Percentiles rank a stretch among this genome's conserved stretches.
phyloP scores from a whole-genome alignment of 345 rosid species.

The Alliaria petiolata region DNA sequence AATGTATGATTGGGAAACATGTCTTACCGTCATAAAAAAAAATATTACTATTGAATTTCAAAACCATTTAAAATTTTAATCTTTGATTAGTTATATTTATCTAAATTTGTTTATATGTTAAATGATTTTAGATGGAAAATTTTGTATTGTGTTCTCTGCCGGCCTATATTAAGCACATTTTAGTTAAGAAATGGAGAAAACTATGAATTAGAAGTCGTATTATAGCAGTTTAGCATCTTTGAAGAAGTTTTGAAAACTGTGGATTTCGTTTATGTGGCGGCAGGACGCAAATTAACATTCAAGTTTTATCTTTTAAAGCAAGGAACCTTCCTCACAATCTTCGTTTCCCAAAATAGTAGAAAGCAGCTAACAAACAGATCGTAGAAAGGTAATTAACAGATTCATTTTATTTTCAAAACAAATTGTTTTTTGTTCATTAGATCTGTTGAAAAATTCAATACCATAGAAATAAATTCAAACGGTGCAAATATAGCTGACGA shows the following conservation, averaged over 20 bases:
- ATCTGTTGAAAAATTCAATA: background rate
- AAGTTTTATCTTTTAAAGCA: background rate
- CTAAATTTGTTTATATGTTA: background rate
- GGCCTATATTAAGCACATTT: background rate
- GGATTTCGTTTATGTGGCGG: constrained; percentile 24
- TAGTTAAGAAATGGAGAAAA: background rate
- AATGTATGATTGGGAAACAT: background rate
- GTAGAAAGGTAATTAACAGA: background rate
- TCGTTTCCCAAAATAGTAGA: background rate
- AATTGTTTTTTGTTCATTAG: background rate
- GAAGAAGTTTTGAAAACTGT: constrained; percentile 9
- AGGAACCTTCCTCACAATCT: constrained; percentile 7
- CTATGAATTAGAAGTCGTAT: background rate
- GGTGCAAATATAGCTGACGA: too few species aligned
- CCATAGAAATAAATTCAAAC: background rate
- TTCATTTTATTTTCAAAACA: background rate
- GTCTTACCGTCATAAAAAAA: background rate
- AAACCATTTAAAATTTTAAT: too few species aligned
- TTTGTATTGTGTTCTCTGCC: background rate
- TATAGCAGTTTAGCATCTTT: background rate
- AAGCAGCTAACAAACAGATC: background rate
- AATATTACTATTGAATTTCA: too few species aligned
- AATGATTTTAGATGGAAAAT: background rate
- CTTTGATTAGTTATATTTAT: background rate
- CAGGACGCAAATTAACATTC: background rate